Percentiles rank a stretch among this genome's conserved stretches.
These are phyloP conservation scores for Pulicaria dysenterica DNA, from an alignment of 129 eudicot genomes.

Conservation along the genomic window DNA sequence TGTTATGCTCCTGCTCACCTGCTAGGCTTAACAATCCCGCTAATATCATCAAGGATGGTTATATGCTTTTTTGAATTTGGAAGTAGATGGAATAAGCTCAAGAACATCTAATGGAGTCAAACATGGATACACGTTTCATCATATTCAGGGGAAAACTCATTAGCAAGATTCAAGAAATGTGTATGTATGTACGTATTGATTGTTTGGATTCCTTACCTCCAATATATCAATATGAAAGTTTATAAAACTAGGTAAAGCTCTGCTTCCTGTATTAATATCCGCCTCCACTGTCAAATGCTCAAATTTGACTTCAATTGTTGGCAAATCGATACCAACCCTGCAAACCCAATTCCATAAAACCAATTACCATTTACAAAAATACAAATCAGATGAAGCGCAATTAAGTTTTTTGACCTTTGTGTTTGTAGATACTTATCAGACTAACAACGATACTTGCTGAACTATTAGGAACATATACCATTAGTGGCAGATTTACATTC, in stretches of 20 bases:
- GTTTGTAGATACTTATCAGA: no score
- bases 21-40: constrained; percentile 6
- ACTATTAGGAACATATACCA: no score
- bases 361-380: not conserved
- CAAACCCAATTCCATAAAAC: constrained; percentile 2
- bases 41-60: constrained; percentile 25
- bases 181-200: not conserved
- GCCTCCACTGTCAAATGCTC: constrained; percentile 67
- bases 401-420: no score
- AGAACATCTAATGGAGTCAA: not conserved
- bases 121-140: not conserved
- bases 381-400: not conserved
- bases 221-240: constrained; percentile 46
- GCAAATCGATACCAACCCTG: constrained; percentile 83
- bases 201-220: constrained; percentile 44
- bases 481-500: no score
- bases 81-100: not conserved
- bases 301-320: constrained; percentile 78
- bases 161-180: no score
- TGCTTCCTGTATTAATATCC: constrained; percentile 68
- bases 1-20: not conserved
- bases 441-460: no score
- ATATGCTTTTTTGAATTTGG: constrained; percentile 17
- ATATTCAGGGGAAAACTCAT: no score
- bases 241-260: constrained; percentile 67